A percentile compares a stretch with the other conserved stretches of the same genome.
Evolutionary conservation across 2,329 filamentous ascomycete genomes (phyloP).

Genomic region (Colletotrichum tabaci): DNA sequence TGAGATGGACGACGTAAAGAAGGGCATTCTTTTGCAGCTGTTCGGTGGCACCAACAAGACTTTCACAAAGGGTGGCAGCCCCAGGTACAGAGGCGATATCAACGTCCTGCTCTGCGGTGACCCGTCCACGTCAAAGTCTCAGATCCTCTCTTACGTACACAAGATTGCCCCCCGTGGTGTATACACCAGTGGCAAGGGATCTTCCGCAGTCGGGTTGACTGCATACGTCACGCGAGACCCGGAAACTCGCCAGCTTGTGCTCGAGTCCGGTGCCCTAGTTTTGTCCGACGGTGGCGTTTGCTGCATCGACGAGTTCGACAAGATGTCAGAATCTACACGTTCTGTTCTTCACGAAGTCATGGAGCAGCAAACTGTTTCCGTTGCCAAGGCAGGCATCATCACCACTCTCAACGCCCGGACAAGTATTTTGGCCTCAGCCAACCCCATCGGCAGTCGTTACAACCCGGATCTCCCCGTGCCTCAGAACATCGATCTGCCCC

Average conservation of each 20-base stretch:
- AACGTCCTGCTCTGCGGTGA: slow-evolving; percentile 98
- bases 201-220: slow-evolving; percentile 85
- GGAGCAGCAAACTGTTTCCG: slow-evolving; percentile 89
- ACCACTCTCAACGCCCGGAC: slow-evolving; percentile 97
- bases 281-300: slow-evolving; percentile 87
- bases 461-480: slow-evolving; percentile 96
- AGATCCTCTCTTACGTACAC: slow-evolving; percentile 94
- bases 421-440: slow-evolving; percentile 95
- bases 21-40: slow-evolving; percentile 95
- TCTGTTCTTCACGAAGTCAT: slow-evolving; percentile 90
- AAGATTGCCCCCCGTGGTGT: slow-evolving; percentile 94
- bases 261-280: slow-evolving; percentile 85
- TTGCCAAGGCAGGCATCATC: slow-evolving; percentile 93
- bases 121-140: slow-evolving; percentile 96
- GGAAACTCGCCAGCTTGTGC: slow-evolving; percentile 83
- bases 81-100: slow-evolving; percentile 96
- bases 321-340: slow-evolving; percentile 85
- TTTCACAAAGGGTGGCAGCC: slow-evolving; percentile 95
- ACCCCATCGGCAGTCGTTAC: slow-evolving; percentile 98
- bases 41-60: slow-evolving; percentile 99
- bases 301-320: slow-evolving; percentile 90
- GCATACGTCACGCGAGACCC: slow-evolving; percentile 87
- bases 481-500: slow-evolving; percentile 97
- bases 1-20: slow-evolving; percentile 99
- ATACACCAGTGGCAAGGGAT: slow-evolving; percentile 86